Base-by-base conservation (phyloP, 305 asterid species). In the Withania somnifera region DNA sequence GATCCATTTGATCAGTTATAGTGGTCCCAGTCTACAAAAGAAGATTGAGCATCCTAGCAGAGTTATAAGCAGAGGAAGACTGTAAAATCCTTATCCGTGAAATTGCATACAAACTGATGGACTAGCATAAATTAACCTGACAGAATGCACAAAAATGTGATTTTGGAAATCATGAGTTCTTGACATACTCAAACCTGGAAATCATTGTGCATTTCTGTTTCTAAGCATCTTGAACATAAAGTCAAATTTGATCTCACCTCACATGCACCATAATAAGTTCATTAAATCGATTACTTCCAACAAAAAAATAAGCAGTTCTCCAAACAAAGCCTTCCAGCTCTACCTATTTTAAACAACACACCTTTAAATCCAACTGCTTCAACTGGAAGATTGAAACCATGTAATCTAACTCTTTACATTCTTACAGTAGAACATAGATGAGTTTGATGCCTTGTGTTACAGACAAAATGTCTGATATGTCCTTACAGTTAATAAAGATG, bases 1-100 rank as follows among this genome's bases (percentile, higher is more conserved):
- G 95, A 87, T 94, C 98, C 94, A 92, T 92, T 89, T 94, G 98
- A 89, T 94, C 98, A 47, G 90, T 90, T 84, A 91, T 91, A 83
- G 97, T 94, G 89, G 88, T 90, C 84, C 96, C 98, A 45, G 88
- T 91, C 97, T 94, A 90, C 83, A 89, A 83, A 67, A 77, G 57
- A n/a, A 85, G 69, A 86, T 82, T 84, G 11, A 81, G 53, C 69
- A 79, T 66, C 30, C 54, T 75, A 24, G 79, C 15, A 81, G 63
- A 51, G 47, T 75, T 75, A 75, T 51, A 75, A 75, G 80, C 63
- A 75, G 63, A 10, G 24, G 63, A 75, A 28, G 26, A 75, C 30
- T 51, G 57, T 51, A 75, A 73, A 75, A 75, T 32, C 80, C 28
- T 51, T 75, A 75, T 75, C 80, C 61, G 28, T 64, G 63, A 75